Base-by-base conservation (phyloP, 768 basidiomycete genomes). In the Rhodosporidiobolus odoratus region DNA sequence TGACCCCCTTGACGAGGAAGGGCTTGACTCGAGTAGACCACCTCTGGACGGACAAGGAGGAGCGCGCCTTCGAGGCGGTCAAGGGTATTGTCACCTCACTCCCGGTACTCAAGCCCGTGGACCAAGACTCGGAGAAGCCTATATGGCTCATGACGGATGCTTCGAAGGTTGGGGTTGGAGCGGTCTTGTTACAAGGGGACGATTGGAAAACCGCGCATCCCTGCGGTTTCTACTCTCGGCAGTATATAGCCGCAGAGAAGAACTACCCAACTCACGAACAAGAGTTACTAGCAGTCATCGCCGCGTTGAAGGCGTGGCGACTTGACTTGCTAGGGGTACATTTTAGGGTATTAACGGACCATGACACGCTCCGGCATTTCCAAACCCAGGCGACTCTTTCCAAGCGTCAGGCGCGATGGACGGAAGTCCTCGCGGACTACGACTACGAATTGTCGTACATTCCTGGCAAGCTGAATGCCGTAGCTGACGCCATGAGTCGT, bases 251-350 rank as follows among this genome's bases (percentile, higher is more conserved):
- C n/a, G 66, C 66, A 16, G 66, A 62, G 35, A 15, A 19, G 32
- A 61, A 59, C 58, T 64, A 63, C 48, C 68, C 68, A 3, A 45
- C 41, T 25, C 62, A 69, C 41, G 54, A 69, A 34, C 56, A 69
- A 56, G 62, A 69, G 53, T 32, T 69, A 10, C 43, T 69, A 5
- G 68, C 68, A 2, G 37, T 69, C n/a, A 30, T 69, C 7, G 38
- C 37, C 27, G 27, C 62, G 35, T 56, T 69, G n/a, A 35, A 50
- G 23, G 59, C 54, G 15, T 69, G 68, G 68, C n/a, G 41, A 16
- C 32, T 57, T 1, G 58, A 64, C 2, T 34, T 62, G 34, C 53
- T 62, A 10, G 67, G 67, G 0, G 30, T 48, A 1, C 30, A 4
- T 3, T 62, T 68, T 23, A 4, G 19, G 3, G n/a, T n/a, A n/a